phyloP scores from a whole-genome alignment of 1,139 yeast genomes.

The Schizosaccharomyces versatilis region DNA sequence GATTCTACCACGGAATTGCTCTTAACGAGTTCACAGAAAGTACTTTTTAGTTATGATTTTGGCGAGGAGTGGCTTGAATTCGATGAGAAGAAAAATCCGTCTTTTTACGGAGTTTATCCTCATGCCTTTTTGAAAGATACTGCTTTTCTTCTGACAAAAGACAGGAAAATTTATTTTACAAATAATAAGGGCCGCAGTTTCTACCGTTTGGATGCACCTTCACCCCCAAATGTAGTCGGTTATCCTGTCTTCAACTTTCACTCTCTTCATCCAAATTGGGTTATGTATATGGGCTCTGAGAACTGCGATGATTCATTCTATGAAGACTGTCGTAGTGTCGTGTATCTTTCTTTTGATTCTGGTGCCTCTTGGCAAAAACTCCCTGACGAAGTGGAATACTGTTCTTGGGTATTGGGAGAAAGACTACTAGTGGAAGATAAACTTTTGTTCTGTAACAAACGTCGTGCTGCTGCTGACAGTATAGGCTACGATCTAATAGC shows the following conservation, averaged over 20 bases:
- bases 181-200: constrained; percentile 39
- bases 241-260: constrained; percentile 34
- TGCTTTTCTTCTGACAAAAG: constrained; percentile 36
- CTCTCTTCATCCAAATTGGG: constrained; percentile 30
- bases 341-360: constrained; percentile 39
- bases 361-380: constrained; percentile 41
- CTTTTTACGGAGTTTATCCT: constrained; percentile 29
- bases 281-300: constrained; percentile 48
- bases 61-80: constrained; percentile 36
- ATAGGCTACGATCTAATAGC: constrained; percentile 22
- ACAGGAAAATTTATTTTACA: constrained; percentile 33
- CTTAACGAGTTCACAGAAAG: constrained; percentile 29
- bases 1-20: constrained; percentile 55
- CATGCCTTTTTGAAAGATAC: constrained; percentile 39
- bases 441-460: constrained; percentile 40
- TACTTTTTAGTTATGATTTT: constrained; percentile 56
- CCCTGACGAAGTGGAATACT: constrained; percentile 25
- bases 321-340: constrained; percentile 30
- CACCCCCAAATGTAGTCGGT: constrained; percentile 23
- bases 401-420: constrained; percentile 47
- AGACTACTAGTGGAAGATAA: constrained; percentile 24
- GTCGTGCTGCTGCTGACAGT: constrained; percentile 10
- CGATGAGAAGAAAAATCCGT: constrained; percentile 23
- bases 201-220: constrained; percentile 27
- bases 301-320: constrained; percentile 29